phyloP scores from a whole-genome alignment of 116 monocot species.

The Dioscorea cayenensis region DNA sequence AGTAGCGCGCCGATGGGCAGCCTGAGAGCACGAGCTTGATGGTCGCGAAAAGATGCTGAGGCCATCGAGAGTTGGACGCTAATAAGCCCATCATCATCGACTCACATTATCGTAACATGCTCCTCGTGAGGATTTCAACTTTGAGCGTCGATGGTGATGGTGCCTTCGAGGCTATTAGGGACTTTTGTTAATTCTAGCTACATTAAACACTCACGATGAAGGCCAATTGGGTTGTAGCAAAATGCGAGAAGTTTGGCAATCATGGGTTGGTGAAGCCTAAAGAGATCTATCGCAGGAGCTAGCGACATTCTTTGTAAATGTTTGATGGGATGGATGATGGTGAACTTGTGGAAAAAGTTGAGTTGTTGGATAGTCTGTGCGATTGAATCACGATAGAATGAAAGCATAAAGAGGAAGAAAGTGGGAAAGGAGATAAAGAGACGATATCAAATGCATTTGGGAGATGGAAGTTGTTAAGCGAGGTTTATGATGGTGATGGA shows the following conservation, averaged over 20 bases:
- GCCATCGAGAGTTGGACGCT: slow-evolving; percentile 41
- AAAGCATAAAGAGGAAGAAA: slow-evolving; percentile 93
- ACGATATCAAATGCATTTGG: slow-evolving; percentile 91
- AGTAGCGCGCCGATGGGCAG: slow-evolving; percentile 35
- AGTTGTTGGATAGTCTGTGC: slow-evolving; percentile 65
- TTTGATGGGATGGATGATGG: slow-evolving; percentile 89
- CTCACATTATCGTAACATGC: slow-evolving; percentile 96
- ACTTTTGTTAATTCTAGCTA: slow-evolving; percentile 91
- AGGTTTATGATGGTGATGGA: slow-evolving; percentile 53
- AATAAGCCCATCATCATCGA: slow-evolving; percentile 88
- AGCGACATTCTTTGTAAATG: slow-evolving; percentile 77
- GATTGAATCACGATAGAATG: slow-evolving; percentile 62
- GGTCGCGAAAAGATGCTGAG: slow-evolving; percentile 79
- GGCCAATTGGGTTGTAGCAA: slow-evolving; percentile 76
- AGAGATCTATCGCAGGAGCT: slow-evolving; percentile 67
- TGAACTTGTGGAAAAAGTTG: slow-evolving; percentile 51
- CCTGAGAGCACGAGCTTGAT: slow-evolving; percentile 63
- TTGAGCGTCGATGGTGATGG: slow-evolving; percentile 88
- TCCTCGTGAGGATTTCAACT: slow-evolving; percentile 98
- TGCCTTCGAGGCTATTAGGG: slow-evolving; percentile 81
- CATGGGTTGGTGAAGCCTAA: slow-evolving; percentile 84
- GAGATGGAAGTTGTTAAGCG: slow-evolving; percentile 95
- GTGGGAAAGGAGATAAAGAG: slow-evolving; percentile 92
- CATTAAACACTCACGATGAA: slow-evolving; percentile 51
- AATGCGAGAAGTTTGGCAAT: slow-evolving; percentile 84